phyloP scores from a whole-genome alignment of 2,329 filamentous ascomycete species.

The Biscogniauxia sp. region DNA sequence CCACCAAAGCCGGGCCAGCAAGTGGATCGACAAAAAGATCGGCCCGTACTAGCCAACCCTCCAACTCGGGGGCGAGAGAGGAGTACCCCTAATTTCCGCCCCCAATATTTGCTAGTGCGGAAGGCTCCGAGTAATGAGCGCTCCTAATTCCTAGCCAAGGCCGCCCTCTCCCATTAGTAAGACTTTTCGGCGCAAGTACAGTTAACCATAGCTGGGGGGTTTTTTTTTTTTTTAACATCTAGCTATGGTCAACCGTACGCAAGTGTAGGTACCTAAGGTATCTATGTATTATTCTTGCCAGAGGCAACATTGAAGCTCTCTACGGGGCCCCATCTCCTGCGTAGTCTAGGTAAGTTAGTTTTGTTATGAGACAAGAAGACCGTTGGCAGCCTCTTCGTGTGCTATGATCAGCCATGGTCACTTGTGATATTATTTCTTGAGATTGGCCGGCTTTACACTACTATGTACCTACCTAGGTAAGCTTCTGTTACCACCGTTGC shows the following conservation, averaged over 20 bases:
- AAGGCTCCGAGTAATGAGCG: constrained; percentile 1
- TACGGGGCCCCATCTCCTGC: not conserved
- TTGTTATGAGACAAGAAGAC: not conserved
- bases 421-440: not conserved
- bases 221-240: too few species aligned
- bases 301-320: not conserved
- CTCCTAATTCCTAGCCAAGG: too few species aligned
- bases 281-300: not conserved
- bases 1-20: not conserved
- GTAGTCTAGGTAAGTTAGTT: not conserved
- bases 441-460: constrained; percentile 3
- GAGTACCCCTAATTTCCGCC: not conserved
- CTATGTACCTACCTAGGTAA: too few species aligned
- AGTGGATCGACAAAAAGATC: constrained; percentile 1
- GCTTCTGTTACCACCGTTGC: not conserved
- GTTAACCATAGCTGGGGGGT: too few species aligned
- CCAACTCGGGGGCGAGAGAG: constrained; percentile 9
- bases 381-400: constrained; percentile 2
- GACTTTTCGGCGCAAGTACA: not conserved
- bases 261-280: not conserved
- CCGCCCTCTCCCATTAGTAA: not conserved
- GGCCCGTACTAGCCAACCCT: constrained; percentile 4
- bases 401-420: not conserved
- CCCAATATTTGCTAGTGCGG: constrained; percentile 13
- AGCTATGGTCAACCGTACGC: too few species aligned